Conservation (phyloP, 2,329 filamentous ascomycete species). For the Aureobasidium lini region DNA sequence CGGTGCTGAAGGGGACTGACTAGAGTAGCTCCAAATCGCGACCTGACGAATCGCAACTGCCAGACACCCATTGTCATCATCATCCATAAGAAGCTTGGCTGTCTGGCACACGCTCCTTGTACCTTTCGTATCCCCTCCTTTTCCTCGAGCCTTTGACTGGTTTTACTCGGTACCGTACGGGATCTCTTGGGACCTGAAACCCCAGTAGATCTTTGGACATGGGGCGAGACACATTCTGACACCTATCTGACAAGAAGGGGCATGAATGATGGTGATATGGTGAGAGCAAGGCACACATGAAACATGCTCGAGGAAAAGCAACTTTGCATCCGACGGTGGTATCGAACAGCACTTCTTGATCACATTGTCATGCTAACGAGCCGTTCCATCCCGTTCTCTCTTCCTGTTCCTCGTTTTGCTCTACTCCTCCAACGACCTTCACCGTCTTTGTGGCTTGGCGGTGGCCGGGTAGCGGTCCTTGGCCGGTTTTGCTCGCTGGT, state of each 20-base stretch:
- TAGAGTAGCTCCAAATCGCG: not conserved
- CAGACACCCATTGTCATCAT: not conserved
- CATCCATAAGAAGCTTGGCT: slow-evolving; percentile 8
- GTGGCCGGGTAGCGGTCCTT: slow-evolving; percentile 9
- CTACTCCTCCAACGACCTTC: slow-evolving; percentile 1
- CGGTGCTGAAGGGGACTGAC: not conserved
- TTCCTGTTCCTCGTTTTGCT: slow-evolving; percentile 3
- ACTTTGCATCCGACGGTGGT: not conserved
- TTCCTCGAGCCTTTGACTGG: not conserved
- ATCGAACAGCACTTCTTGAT: not conserved
- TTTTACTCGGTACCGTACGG: not conserved
- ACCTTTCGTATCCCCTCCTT: slow-evolving; percentile 6
- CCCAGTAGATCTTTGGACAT: not conserved
- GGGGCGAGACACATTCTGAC: not conserved
- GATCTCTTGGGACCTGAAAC: not conserved
- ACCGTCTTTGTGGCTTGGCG: slow-evolving; percentile 12
- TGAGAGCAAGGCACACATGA: slow-evolving; percentile 4
- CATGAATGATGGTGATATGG: not conserved
- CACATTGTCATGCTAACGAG: slow-evolving; percentile 8
- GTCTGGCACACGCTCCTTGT: slow-evolving; percentile 2
- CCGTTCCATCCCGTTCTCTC: slow-evolving; percentile 5
- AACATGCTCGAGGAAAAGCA: slow-evolving; percentile 4
- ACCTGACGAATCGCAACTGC: not conserved
- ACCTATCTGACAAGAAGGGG: not conserved
- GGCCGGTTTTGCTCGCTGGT: slow-evolving; percentile 2